Conservation (phyloP, 2,329 filamentous ascomycete genomes). For the Akanthomyces dipterigenus region DNA sequence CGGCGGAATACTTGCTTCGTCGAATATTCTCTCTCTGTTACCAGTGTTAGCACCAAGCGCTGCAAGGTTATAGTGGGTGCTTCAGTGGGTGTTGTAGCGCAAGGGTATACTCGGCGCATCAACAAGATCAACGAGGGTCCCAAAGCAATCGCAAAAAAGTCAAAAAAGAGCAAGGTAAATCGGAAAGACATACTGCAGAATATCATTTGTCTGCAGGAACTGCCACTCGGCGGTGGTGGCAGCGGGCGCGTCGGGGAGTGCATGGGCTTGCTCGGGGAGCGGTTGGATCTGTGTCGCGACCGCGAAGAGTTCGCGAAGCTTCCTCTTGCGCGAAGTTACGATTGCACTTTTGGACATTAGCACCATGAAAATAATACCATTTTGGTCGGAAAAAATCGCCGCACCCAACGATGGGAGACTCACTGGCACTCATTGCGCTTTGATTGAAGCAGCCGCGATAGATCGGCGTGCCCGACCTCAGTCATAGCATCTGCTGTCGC, state of each 20-base stretch:
- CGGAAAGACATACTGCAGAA: conserved; percentile 48
- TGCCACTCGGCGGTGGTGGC: conserved; percentile 45
- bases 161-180: background rate
- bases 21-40: conserved; percentile 35
- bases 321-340: conserved; percentile 81
- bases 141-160: conserved; percentile 11
- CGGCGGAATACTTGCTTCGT: conserved; percentile 46
- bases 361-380: conserved; percentile 36
- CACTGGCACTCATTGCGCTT: conserved; percentile 58
- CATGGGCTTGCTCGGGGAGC: conserved; percentile 52
- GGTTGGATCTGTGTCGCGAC: conserved; percentile 64
- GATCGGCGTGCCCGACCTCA: conserved; percentile 61
- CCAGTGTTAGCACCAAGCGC: background rate
- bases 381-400: conserved; percentile 43
- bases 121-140: conserved; percentile 12
- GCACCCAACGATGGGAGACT: conserved; percentile 38
- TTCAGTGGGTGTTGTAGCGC: conserved; percentile 5
- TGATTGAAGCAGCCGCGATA: conserved; percentile 58
- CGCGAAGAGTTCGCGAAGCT: conserved; percentile 79
- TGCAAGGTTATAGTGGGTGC: conserved; percentile 6
- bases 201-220: conserved; percentile 51
- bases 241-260: conserved; percentile 49
- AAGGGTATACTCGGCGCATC: conserved; percentile 15
- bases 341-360: conserved; percentile 53
- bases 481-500: conserved; percentile 62